Base-by-base conservation (phyloP, 2,329 filamentous ascomycete genomes). In the Diaporthe sp. region DNA sequence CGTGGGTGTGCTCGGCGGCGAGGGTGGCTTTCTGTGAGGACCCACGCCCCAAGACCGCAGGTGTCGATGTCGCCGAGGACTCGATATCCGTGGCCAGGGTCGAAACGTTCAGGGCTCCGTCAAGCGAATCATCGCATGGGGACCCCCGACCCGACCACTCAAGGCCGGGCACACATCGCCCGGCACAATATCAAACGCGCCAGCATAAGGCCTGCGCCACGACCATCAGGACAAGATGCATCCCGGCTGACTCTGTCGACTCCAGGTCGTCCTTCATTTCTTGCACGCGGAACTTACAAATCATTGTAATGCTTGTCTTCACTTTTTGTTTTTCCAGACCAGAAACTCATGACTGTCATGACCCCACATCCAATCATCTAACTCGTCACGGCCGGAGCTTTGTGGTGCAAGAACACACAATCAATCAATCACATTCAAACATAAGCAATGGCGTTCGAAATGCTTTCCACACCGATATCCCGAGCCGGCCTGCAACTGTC, bases 1-100 rank as follows among this genome's bases (percentile, higher is more conserved):
- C 76, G 86, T 91, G 39, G 88, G 88, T 39, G 86, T 91, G 17
- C 85, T 90, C 65, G 85, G 85, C 25, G 79, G 80, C 71, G 90
- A 92, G 56, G 88, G 89, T 44, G 88, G 87, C 27, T 90, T 92
- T 77, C 78, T 91, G 51, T 91, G 80, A 87, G 27, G 19, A 51
- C 35, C 8, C 12, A n/a, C 19, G 10, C 25, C 25, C 51, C 19
- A 55, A 32, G 44, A 53, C 25, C 44, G 19, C 47, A 22, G 63
- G 30, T 27, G 32, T n/a, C 44, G 47, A 55, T 71, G 37, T n/a
- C 44, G 37, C 58, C 25, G 37, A 53, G 32, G 56, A 42, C 50
- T 71, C 27, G 32, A 53, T 53, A 37, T 51, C 63, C 51, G 44
- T 55, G 58, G 47, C 17, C 70, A 30, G 30, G 42, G 25, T 42